These are phyloP conservation scores for Citrus sp. DNA, from an alignment of 345 rosid genomes.

Conservation along the genomic window DNA sequence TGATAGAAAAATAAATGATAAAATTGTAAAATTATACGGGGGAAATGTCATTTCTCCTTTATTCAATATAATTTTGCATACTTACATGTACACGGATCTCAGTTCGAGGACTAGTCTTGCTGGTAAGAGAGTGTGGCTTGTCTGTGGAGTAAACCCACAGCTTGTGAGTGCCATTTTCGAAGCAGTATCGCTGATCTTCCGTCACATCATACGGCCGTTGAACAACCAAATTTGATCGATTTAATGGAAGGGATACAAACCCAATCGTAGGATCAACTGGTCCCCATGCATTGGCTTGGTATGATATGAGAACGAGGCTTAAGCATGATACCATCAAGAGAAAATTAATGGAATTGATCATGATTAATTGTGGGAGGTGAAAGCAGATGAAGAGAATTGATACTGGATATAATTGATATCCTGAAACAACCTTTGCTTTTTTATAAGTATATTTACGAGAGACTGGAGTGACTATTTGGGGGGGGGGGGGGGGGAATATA, in stretches of 20 bases:
- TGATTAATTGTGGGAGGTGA: background rate
- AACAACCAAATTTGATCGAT: background rate
- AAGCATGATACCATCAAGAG: background rate
- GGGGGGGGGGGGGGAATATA: too few species aligned
- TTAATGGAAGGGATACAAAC: background rate
- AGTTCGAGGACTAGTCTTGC: background rate
- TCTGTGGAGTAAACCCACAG: background rate
- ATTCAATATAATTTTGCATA: background rate
- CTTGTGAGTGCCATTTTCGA: background rate
- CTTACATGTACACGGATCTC: background rate
- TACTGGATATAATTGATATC: background rate
- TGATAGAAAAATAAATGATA: background rate
- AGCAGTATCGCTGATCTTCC: slow-evolving; percentile 1
- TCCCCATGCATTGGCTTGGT: background rate
- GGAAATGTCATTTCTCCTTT: background rate
- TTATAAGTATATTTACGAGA: background rate
- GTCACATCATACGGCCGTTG: slow-evolving; percentile 1
- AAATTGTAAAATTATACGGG: too few species aligned
- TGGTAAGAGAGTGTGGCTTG: background rate
- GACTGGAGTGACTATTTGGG: too few species aligned
- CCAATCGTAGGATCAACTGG: background rate
- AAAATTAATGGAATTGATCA: background rate
- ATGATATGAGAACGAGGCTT: background rate
- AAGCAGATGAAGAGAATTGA: background rate
- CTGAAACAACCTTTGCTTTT: background rate